These are phyloP conservation scores for Fraxinus baroniana DNA, from an alignment of 305 asterid species.

Conservation along the genomic window DNA sequence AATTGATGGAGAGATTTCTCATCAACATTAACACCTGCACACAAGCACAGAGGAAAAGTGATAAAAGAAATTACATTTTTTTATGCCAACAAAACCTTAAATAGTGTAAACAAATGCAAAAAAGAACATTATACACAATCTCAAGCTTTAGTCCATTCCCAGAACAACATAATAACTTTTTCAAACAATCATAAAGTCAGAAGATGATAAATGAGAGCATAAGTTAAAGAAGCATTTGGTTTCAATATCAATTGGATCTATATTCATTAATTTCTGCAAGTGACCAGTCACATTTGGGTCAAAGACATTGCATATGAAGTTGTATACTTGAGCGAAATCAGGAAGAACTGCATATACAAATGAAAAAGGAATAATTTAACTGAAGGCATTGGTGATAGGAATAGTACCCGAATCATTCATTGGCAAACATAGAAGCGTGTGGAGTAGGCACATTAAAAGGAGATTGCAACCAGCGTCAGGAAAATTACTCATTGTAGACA, in stretches of 20 bases:
- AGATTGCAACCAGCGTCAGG: neutral
- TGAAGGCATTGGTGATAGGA: conserved; percentile 8
- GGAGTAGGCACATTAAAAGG: neutral
- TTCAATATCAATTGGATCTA: conserved; percentile 93
- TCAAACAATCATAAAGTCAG: neutral
- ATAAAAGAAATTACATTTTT: neutral
- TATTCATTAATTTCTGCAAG: conserved; percentile 72
- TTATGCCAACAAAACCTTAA: neutral
- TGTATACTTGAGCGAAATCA: conserved; percentile 85
- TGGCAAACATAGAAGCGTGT: neutral
- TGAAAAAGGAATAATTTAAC: conserved; percentile 16
- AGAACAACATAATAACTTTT: neutral
- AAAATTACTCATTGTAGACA: neutral
- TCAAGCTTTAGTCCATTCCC: neutral
- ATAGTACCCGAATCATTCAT: neutral
- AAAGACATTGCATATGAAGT: conserved; percentile 85
- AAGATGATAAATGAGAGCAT: conserved; percentile 14
- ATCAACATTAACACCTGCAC: conserved; percentile 73
- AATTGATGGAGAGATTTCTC: conserved; percentile 84
- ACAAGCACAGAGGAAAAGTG: neutral
- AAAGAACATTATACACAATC: neutral
- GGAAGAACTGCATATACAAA: conserved; percentile 72
- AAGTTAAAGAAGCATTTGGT: conserved; percentile 59
- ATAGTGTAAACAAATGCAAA: neutral
- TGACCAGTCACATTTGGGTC: conserved; percentile 78